Evolutionary conservation across 2,329 filamentous ascomycete species (phyloP), one percentile per base, ranked within the genome.

Genomic region (Trichoderma semiorbis): DNA sequence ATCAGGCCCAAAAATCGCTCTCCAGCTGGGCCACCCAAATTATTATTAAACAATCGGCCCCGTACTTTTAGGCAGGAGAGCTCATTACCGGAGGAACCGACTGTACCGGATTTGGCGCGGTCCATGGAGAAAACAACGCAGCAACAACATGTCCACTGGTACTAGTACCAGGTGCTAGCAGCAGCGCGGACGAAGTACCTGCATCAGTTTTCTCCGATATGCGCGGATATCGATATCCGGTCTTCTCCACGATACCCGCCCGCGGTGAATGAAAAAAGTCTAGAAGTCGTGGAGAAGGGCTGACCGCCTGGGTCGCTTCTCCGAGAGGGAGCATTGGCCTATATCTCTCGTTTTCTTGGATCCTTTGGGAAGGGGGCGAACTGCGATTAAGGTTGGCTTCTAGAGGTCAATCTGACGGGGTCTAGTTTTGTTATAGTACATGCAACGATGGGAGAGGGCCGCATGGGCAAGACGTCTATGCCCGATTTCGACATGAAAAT

Each of bases 211-310:
- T 69, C 67, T 69, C 67, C 67, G 67, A 62, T 62, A 62, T 62
- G 67, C 67, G 67, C 67, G 67, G 67, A 69, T 32, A 32, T 69
- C 67, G 67, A 69, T 69, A 69, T 69, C 67, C 67, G 67, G 67
- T 21, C 26, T 61, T 62, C 66, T 69, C 67, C 67, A 69, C 67
- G 67, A 69, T 69, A 47, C 57, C 67, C 67, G 67, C 67, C 57
- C 57, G 57, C 67, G 67, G 57, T 53, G 55, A 69, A 26, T 39
- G 28, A 69, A 26, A 26, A 68, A 32, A 34, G 26, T 62, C 67
- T 69, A 69, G 57, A 69, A 62, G 67, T 39, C 57, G 57, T 61
- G 57, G 67, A 53, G 58, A 58, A 67, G 34, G 55, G 30, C 39
- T 61, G 67, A 69, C 67, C 67, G 57, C 57, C 67, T 62, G 57